Evolutionary conservation across 768 basidiomycete species (phyloP).

Genomic region (Podaxis pistillaris): DNA sequence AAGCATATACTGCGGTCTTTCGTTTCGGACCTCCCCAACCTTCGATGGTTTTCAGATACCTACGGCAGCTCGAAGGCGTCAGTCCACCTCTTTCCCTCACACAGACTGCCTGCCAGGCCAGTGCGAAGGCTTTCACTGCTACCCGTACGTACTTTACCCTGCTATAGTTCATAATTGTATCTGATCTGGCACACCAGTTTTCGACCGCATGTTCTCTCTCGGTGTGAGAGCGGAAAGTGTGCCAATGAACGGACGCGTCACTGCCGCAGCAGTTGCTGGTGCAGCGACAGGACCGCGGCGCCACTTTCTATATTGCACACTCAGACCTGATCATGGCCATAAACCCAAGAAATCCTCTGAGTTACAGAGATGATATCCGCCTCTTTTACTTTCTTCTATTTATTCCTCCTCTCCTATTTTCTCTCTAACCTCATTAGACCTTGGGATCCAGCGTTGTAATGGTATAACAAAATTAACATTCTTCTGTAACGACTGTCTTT

Average conservation of each 20-base stretch:
- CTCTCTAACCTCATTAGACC: background rate
- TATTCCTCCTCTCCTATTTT: background rate
- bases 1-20: constrained; percentile 83
- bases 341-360: constrained; percentile 29
- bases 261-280: constrained; percentile 62
- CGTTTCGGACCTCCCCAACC: constrained; percentile 89
- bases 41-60: constrained; percentile 90
- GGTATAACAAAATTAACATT: constrained; percentile 2
- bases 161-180: constrained; percentile 5
- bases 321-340: constrained; percentile 62
- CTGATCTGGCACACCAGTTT: constrained; percentile 47
- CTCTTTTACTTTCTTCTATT: background rate
- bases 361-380: background rate
- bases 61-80: constrained; percentile 86
- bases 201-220: constrained; percentile 87
- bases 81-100: constrained; percentile 85
- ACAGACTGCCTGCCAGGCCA: constrained; percentile 85
- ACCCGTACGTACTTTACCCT: constrained; percentile 53
- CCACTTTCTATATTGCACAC: constrained; percentile 80
- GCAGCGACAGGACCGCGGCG: constrained; percentile 70
- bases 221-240: constrained; percentile 74
- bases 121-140: constrained; percentile 86
- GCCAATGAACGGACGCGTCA: constrained; percentile 59
- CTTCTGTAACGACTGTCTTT: background rate
- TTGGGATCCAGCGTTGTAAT: background rate